Evolutionary conservation across 2,329 filamentous ascomycete genomes (phyloP).

Genomic region (Aspergillus jensenii): DNA sequence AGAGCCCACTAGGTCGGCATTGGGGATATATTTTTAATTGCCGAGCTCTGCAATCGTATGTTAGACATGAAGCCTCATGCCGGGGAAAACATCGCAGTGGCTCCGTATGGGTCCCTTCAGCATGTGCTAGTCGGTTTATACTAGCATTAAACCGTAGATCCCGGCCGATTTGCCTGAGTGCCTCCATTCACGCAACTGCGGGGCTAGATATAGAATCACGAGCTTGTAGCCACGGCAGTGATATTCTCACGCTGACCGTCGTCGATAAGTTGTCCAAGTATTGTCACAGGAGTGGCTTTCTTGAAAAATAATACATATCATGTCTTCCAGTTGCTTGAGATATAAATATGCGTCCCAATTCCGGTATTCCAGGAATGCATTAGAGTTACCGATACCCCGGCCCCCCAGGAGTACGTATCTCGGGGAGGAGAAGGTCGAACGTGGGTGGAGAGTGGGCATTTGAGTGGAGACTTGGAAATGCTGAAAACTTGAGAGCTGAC

Average conservation of each 20-base stretch:
- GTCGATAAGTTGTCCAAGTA: not conserved
- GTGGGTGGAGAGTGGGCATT: not conserved
- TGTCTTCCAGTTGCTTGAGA: not conserved
- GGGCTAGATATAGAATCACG: not conserved
- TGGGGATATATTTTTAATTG: not conserved
- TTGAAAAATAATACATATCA: not conserved
- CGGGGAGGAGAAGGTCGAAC: not conserved
- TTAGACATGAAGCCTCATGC: not conserved
- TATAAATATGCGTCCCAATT: not conserved
- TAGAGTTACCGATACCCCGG: not conserved
- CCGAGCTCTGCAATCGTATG: not conserved
- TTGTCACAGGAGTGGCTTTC: not conserved
- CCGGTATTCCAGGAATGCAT: not conserved
- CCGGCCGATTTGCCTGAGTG: not conserved
- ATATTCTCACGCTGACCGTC: not conserved
- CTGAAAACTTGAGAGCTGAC: not conserved
- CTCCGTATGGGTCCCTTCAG: not conserved
- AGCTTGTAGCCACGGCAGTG: not conserved
- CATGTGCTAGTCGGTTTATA: not conserved
- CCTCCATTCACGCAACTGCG: not conserved
- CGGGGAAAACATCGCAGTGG: not conserved
- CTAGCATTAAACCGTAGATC: not conserved
- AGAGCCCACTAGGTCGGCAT: slow-evolving; percentile 1
- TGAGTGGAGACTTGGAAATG: slow-evolving; percentile 2
- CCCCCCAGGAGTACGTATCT: not conserved